Evolutionary conservation across 2,329 filamentous ascomycete genomes (phyloP), one percentile per base, ranked within the genome.

Genomic region (Pseudogymnoascus verrucosus): DNA sequence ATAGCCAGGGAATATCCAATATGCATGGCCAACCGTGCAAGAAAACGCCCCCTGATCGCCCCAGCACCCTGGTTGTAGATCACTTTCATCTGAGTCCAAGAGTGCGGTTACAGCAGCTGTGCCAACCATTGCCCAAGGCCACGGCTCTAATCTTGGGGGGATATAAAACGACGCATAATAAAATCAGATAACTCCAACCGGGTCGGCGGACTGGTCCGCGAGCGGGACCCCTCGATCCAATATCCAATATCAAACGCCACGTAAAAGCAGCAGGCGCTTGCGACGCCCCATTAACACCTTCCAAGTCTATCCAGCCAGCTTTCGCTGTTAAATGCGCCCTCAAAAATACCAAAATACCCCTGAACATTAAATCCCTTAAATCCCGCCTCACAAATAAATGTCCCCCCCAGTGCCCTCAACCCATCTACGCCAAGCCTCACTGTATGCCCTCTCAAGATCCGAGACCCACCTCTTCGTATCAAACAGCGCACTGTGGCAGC

Each of bases 391-490:
- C 73, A 99, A 81, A 81, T 91, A 95, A 68, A 99, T 96, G 79
- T 99, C 95, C 7, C 93, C 93, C n/a, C 90, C 88, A 75, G 91
- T 85, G 11, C 91, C 93, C 42, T 79, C 81, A 40, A 93, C 91
- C 93, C 95, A 99, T 72, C 86, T 84, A 69, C 82, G 82, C 95
- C 95, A 99, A 16, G 93, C 92, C 73, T 89, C 85, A 68, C 90
- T 87, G 74, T 97, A 99, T 11, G 92, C 93, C 66, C 84, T 82
- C 78, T 99, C 95, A 19, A 99, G 78, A 76, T 98, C 93, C 57
- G 81, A 78, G 26, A 98, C 93, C 95, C 95, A 99, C 69, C 95
- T 84, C 69, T 81, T 84, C 5, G 95, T 99, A 75, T 99, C 87
- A 74, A 99, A 99, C 47, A 99, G 80, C 12, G 89, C 89, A 75